Evolutionary conservation across 345 rosid species (phyloP), one percentile per base, ranked within the genome.

Genomic region (Melaleuca alternifolia): DNA sequence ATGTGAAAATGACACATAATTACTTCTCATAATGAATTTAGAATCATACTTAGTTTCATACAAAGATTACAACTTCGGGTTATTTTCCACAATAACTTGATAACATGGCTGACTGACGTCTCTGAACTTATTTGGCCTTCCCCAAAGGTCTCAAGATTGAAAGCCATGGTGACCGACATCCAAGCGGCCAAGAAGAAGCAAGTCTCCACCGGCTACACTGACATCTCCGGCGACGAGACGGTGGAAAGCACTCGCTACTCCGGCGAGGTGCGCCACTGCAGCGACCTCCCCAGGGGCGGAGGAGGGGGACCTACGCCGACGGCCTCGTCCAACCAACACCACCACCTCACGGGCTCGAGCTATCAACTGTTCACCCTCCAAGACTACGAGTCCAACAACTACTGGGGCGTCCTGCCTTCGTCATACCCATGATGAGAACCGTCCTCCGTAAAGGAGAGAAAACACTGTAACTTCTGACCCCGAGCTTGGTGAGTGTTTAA

Each of bases 151-250:
- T 86, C 91, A 91, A 91, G 92, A 85, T 87, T 94, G 92, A 94
- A 88, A 89, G 90, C 87, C 26, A 87, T 94, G 88, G 61, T 95
- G 41, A 88, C 91, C 89, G 94, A 93, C 54, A 93, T 91, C 57
- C 83, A 65, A 82, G 33, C 61, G 23, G 88, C 82, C 18, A 85
- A 84, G 61, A 84, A 56, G 88, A 92, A 88, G 86, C 95, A 89
- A 89, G 93, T 87, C 28, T 89, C 92, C 11, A 62, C 87, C 10
- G 94, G 90, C 2, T 89, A 92, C 90, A 90, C 94, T 1, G 94
- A 95, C 14, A 81, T 91, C n/a, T 93, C 97, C 2, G 93, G 94
- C 2, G 94, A 93, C 13, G 96, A 94, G 88, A 95, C 94, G 10
- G 94, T 89, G 26, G 96, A 92, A 57, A 94, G 94, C 91, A 90